Evolutionary conservation across 2,329 filamentous ascomycete genomes (phyloP), one percentile per base, ranked within the genome.

Genomic region (Pseudogymnoascus sp.): DNA sequence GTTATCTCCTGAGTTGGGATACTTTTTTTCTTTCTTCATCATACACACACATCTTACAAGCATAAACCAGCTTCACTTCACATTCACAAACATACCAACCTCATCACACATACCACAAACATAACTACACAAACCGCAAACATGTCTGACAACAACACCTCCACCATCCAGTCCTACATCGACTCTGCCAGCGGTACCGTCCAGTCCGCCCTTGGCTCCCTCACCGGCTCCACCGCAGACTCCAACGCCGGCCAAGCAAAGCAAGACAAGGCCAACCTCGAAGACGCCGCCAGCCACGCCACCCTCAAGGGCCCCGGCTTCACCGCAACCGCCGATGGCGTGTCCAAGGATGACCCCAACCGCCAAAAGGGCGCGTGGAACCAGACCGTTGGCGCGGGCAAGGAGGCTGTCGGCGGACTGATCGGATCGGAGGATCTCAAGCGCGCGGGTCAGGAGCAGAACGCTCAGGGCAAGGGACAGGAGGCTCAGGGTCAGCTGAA

Each of bases 311-410:
- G 88, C n/a, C 91, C 89, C 4, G 86, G 88, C 63, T 78, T 86
- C 71, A 84, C 86, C 22, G 80, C 89, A 62, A 87, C 87, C 9
- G 78, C 86, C 58, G 82, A 84, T 0, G 90, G 90, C 57, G 78
- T 89, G 57, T 81, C 86, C 64, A 80, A 83, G 67, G 90, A 96
- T 74, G 79, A 90, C 74, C 78, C 86, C 9, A 79, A 93, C 72
- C 89, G 91, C 65, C 77, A 80, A 20, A 72, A 83, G 16, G 92
- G 93, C 43, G 80, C 81, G 16, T 95, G 88, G 86, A 90, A 96
- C 78, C 92, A 97, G 77, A 96, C 91, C 4, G 71, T 92, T n/a
- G 93, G 92, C 59, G 83, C 88, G 1, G 86, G 86, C 43, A 97
- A 97, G 79, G 90, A 97, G 73, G 78, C 86, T 4, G 65, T 94